These are phyloP conservation scores for Penicillium cinerascens DNA, from an alignment of 495 filamentous ascomycete genomes.

Conservation along the genomic window DNA sequence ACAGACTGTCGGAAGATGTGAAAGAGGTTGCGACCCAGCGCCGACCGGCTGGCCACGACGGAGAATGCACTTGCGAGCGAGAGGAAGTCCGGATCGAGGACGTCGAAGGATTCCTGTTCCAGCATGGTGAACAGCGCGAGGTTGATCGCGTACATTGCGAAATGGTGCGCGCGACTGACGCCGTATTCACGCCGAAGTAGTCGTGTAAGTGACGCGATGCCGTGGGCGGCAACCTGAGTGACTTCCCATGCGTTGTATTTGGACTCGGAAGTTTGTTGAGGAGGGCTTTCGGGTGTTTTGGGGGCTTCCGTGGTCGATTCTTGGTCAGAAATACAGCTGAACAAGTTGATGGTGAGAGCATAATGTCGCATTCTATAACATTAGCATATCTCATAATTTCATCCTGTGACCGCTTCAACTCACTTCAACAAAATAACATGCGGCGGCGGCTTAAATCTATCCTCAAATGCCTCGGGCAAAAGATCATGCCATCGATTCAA, in stretches of 20 bases:
- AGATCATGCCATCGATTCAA: constrained; percentile 33
- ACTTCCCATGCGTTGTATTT: constrained; percentile 26
- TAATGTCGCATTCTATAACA: constrained; percentile 38
- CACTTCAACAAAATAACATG: constrained; percentile 40
- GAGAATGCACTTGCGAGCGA: constrained; percentile 36
- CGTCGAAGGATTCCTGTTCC: constrained; percentile 33
- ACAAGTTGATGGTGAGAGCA: constrained; percentile 37
- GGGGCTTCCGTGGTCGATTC: constrained; percentile 18
- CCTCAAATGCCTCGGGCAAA: constrained; percentile 31
- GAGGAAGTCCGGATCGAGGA: constrained; percentile 39
- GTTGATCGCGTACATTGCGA: constrained; percentile 44
- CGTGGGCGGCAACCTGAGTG: constrained; percentile 27
- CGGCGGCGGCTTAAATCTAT: constrained; percentile 26
- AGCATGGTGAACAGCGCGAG: constrained; percentile 42
- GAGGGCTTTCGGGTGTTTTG: constrained; percentile 35
- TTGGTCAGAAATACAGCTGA: constrained; percentile 30
- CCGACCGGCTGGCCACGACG: constrained; percentile 37
- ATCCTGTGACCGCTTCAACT: constrained; percentile 3
- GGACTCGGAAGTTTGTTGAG: constrained; percentile 17
- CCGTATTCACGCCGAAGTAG: constrained; percentile 38
- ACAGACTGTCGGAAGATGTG: constrained; percentile 41
- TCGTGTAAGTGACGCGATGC: constrained; percentile 32
- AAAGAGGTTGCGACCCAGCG: constrained; percentile 38
- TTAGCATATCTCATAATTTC: too few species aligned
- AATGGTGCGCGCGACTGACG: constrained; percentile 40